Evolutionary conservation across 2,329 filamentous ascomycete genomes (phyloP), one percentile per base, ranked within the genome.

Genomic region (Hyphodiscus sp.): DNA sequence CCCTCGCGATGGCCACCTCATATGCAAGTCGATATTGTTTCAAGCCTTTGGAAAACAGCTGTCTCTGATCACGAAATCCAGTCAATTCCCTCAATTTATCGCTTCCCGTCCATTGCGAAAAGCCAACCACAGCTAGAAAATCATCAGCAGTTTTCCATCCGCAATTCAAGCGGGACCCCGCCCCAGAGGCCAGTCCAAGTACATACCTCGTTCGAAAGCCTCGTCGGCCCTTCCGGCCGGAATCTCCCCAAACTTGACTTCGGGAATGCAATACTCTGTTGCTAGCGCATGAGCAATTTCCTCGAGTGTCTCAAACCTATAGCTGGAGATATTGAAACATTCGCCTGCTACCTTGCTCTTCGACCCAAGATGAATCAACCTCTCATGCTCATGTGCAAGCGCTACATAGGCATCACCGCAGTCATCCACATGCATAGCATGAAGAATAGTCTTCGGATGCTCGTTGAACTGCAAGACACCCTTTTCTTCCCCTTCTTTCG

Each of bases 371-470:
- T 8, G 23, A 3, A 26, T 4, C 23, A 8, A 26, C 8, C 8
- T 65, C 11, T 66, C 56, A 1, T 56, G 41, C 15, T 49, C 20
- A 20, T 57, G 62, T 0, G 74, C 76, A 2, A 79, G 65, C 1
- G 73, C 67, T 2, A 77, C 63, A 53, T 78, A 79, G 0, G 74
- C 75, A 16, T 74, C 71, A 1, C 64, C 75, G 46, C 74, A 77
- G 56, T 79, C 76, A 56, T 78, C 76, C 13, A 78, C 68, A 54
- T 79, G 76, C 41, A 72, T 67, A 2, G 70, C 72, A 53, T 78
- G 76, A 55, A 76, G 63, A 30, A 78, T 72, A 15, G 65, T 71
- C 18, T 70, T 63, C 0, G 67, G 65, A 42, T 71, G 58, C 0
- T 68, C 62, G 0, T 69, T 64, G 2, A 77, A 54, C 16, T 61